Evolutionary conservation across 2,329 filamentous ascomycete genomes (phyloP).

Genomic region (Ampelomyces quisqualis): DNA sequence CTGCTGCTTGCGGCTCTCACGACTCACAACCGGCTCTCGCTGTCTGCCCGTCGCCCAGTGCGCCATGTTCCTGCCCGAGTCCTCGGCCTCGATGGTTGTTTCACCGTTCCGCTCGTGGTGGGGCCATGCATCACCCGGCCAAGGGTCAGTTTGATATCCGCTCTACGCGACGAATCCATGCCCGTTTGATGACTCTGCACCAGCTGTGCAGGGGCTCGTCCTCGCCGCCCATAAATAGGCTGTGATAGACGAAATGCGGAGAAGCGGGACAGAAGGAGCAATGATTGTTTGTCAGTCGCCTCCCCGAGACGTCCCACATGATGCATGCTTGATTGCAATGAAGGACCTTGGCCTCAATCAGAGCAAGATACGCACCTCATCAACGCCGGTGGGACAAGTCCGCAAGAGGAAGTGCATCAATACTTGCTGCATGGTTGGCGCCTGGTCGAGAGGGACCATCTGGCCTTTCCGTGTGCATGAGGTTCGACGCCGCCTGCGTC

Average conservation of each 20-base stretch:
- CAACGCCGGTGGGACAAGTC: neutral
- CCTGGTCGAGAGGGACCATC: slow-evolving; percentile 7
- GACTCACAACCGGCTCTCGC: too few relatives aligned
- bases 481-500: slow-evolving; percentile 12
- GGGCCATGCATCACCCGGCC: slow-evolving; percentile 19
- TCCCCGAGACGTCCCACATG: too few relatives aligned
- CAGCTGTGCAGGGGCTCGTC: slow-evolving; percentile 35
- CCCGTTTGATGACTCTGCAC: too few relatives aligned
- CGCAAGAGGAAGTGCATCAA: neutral
- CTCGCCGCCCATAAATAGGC: slow-evolving; percentile 40
- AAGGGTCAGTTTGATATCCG: slow-evolving; percentile 32
- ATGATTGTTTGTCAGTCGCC: slow-evolving; percentile 11
- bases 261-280: slow-evolving; percentile 30
- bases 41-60: slow-evolving; percentile 2
- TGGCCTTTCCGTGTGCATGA: slow-evolving; percentile 13
- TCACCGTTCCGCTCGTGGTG: slow-evolving; percentile 27
- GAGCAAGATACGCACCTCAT: slow-evolving; percentile 1
- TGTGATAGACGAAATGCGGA: slow-evolving; percentile 39
- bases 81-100: slow-evolving; percentile 27
- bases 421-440: neutral
- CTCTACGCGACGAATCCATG: slow-evolving; percentile 28
- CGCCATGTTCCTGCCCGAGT: slow-evolving; percentile 4
- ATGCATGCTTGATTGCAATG: too few relatives aligned
- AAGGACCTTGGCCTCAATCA: too few relatives aligned
- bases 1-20: slow-evolving; percentile 11